Conservation (phyloP, 345 rosid species). For the Ricinus communis region DNA sequence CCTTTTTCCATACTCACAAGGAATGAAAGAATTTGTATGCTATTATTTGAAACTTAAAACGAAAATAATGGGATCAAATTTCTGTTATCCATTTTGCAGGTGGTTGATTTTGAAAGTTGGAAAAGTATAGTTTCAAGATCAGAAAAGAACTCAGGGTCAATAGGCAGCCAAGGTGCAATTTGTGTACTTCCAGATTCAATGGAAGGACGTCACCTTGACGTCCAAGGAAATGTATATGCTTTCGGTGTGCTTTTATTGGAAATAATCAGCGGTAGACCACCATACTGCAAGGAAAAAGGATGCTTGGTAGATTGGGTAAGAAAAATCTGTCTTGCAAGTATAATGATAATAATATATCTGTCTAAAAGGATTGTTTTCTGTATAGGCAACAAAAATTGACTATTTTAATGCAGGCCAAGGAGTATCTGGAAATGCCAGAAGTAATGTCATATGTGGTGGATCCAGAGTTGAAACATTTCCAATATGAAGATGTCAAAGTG, state of each 20-base stretch:
- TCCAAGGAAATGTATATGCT: slow-evolving; percentile 82
- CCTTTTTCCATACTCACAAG: background rate
- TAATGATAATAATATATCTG: too few species aligned
- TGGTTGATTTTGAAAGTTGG: slow-evolving; percentile 98
- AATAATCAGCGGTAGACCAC: slow-evolving; percentile 88
- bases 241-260: slow-evolving; percentile 86
- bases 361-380: too few species aligned
- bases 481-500: slow-evolving; percentile 65
- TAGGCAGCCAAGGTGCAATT: slow-evolving; percentile 69
- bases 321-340: slow-evolving; percentile 6
- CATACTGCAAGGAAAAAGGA: slow-evolving; percentile 86
- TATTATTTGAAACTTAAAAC: background rate
- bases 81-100: slow-evolving; percentile 49
- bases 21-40: background rate
- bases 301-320: slow-evolving; percentile 87
- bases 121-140: slow-evolving; percentile 86
- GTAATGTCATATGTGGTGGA: slow-evolving; percentile 75
- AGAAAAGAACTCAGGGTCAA: slow-evolving; percentile 73
- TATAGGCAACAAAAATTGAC: too few species aligned
- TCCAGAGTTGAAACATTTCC: slow-evolving; percentile 82
- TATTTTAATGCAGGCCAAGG: slow-evolving; percentile 96
- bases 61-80: background rate
- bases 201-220: slow-evolving; percentile 73
- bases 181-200: slow-evolving; percentile 77
- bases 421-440: slow-evolving; percentile 72